These are phyloP conservation scores for Chenopodium suecicum DNA, from an alignment of 148 eudicot species.

Conservation along the genomic window DNA sequence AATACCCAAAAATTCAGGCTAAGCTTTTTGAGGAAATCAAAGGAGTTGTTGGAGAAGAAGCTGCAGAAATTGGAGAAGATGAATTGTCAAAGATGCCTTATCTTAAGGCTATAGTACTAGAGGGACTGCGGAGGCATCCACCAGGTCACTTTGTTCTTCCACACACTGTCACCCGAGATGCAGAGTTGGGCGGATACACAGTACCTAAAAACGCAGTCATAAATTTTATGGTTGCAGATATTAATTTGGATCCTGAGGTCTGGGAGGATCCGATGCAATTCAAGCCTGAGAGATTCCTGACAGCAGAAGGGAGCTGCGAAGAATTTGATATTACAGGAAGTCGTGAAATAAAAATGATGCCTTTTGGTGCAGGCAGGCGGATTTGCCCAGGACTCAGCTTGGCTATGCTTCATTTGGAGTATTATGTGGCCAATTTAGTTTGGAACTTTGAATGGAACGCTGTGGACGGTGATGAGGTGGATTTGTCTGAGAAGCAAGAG, in stretches of 20 bases:
- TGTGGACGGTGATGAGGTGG: constrained; percentile 43
- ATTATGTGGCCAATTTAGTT: constrained; percentile 63
- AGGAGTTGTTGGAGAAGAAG: constrained; percentile 30
- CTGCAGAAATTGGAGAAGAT: constrained; percentile 39
- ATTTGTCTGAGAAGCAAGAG: constrained; percentile 57
- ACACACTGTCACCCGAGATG: constrained; percentile 51
- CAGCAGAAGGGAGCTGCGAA: constrained; percentile 6
- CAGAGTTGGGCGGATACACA: constrained; percentile 49
- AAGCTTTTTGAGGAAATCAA: constrained; percentile 58
- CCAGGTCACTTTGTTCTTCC: constrained; percentile 64
- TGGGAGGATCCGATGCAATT: constrained; percentile 70
- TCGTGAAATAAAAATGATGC: constrained; percentile 80
- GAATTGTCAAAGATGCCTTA: constrained; percentile 50
- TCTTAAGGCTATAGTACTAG: constrained; percentile 65
- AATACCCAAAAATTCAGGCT: constrained; percentile 44
- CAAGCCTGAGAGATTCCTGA: constrained; percentile 62
- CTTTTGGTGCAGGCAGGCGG: constrained; percentile 71
- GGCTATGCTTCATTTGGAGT: constrained; percentile 70
- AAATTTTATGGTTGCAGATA: constrained; percentile 63
- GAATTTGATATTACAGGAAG: constrained; percentile 54
- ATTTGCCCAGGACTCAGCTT: constrained; percentile 53
- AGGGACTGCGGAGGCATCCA: constrained; percentile 70
- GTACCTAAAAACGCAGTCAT: constrained; percentile 45
- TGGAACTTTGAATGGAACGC: constrained; percentile 60
- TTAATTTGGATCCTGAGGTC: constrained; percentile 61